Percentiles rank a stretch among this genome's conserved stretches.
These are phyloP conservation scores for Babesia bigemina DNA, from an alignment of 169 alveolate genomes.

Conservation along the genomic window DNA sequence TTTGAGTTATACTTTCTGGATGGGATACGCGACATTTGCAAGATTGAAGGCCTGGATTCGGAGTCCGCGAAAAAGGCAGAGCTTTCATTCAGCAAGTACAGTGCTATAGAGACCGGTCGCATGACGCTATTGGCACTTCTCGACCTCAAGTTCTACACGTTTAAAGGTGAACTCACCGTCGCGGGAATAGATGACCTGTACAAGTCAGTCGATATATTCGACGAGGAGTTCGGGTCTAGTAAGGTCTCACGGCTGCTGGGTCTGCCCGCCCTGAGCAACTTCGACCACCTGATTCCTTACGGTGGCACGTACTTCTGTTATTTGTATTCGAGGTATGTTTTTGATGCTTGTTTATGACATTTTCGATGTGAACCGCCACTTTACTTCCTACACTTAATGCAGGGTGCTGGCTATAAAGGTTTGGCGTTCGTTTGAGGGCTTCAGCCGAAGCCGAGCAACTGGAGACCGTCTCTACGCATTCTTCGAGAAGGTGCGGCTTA, in stretches of 20 bases:
- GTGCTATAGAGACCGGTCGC: conserved; percentile 51
- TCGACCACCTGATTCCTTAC: conserved; percentile 76
- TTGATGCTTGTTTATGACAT: neutral
- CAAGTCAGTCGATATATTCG: conserved; percentile 14
- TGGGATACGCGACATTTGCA: conserved; percentile 19
- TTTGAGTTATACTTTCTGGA: conserved; percentile 66
- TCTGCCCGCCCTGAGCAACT: conserved; percentile 68
- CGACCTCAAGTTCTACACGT: conserved; percentile 38
- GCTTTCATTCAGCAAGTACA: conserved; percentile 14
- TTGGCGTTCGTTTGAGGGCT: conserved; percentile 45
- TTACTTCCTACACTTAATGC: neutral
- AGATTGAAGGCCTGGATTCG: conserved; percentile 34
- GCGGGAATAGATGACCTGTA: neutral
- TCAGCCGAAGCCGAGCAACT: conserved; percentile 4
- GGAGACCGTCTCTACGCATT: conserved; percentile 43
- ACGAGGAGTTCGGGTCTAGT: conserved; percentile 17
- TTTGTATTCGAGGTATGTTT: conserved; percentile 68
- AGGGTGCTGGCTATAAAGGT: conserved; percentile 67
- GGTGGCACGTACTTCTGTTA: conserved; percentile 78
- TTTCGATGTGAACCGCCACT: neutral
- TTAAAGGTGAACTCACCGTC: neutral
- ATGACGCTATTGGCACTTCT: conserved; percentile 34
- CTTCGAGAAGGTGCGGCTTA: conserved; percentile 42
- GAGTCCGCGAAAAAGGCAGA: conserved; percentile 3
- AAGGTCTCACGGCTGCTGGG: conserved; percentile 23